Base-by-base conservation (phyloP, 2,329 filamentous ascomycete genomes). In the Nigrospora sphaerica region DNA sequence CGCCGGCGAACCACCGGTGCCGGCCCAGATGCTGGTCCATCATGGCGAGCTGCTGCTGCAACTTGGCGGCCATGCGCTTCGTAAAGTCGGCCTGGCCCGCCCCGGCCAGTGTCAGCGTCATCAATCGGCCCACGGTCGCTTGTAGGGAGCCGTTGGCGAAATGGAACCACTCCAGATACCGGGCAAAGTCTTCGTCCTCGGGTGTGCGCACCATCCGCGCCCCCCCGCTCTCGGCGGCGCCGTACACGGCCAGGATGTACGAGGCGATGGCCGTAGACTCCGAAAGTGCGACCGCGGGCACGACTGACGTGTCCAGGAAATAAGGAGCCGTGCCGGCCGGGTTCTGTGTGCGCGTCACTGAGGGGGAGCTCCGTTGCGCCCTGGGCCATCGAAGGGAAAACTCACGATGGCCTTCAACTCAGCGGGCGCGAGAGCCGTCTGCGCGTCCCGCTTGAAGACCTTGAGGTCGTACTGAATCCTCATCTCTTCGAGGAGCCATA, bases 101-200 rank as follows among this genome's bases (percentile, higher is more conserved):
- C 13, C 55, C 66, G 47, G 46, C 14, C 44, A 46, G n/a, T 12
- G 61, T 54, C 46, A 65, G 50, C 43, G 62, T 56, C 59, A 78
- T 59, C 6, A 55, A 57, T 12, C 68, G 62, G 5, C 57, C 50
- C 33, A 78, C 48, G 0, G 59, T 57, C 0, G 70, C 61, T 52
- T 66, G 62, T 3, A 78, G 64, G 2, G 60, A 70, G 32, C 69
- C 69, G 55, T 77, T 73, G 9, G 69, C 65, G 58, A 72, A 83
- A 58, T 85, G 78, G 56, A 79, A 77, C 79, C 80, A 86, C 66
- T 80, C 84, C 1, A 86, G 56, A 51, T 80, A 86, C 42, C 81
- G 71, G 2, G 77, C 65, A 51, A 81, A 86, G 40, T 71, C 68
- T 13, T 68, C 60, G 42, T 77, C 62, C 0, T 59, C 54, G 0